Conservation (phyloP, 176 grass and related monocot genomes). For the Lolium rigidum region DNA sequence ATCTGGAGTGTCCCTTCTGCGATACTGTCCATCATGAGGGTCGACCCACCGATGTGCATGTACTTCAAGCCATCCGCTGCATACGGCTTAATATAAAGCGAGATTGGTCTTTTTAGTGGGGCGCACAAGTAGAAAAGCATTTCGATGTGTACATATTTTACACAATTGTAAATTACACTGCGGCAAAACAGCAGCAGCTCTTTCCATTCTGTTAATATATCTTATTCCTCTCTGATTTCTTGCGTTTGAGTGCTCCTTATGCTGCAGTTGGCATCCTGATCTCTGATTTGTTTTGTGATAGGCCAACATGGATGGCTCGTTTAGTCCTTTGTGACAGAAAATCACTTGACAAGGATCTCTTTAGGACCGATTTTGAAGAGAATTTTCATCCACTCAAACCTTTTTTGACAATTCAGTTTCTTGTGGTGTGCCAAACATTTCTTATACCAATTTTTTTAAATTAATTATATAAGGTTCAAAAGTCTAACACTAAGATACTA, state of each 20-base stretch:
- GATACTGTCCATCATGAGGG: constrained; percentile 68
- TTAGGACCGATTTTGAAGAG: too few relatives aligned
- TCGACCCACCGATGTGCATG: constrained; percentile 85
- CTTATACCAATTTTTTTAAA: too few relatives aligned
- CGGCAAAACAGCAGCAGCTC: not conserved
- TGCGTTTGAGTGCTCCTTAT: not conserved
- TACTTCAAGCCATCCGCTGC: constrained; percentile 58
- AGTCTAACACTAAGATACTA: too few relatives aligned
- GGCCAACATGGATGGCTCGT: too few relatives aligned
- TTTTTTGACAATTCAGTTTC: too few relatives aligned
- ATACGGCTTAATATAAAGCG: constrained; percentile 25
- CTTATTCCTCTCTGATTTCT: not conserved
- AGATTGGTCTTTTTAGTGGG: not conserved
- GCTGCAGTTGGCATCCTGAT: not conserved
- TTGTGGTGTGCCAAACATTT: too few relatives aligned
- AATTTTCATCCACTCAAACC: too few relatives aligned
- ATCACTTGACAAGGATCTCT: too few relatives aligned
- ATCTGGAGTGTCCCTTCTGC: constrained; percentile 84
- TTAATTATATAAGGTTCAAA: too few relatives aligned
- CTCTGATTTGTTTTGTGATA: not conserved
- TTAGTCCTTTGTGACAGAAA: too few relatives aligned
- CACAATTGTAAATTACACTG: not conserved
- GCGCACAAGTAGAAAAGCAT: constrained; percentile 4
- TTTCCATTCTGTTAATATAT: constrained; percentile 5
- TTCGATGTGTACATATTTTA: constrained; percentile 31